Conservation (phyloP, 2,329 filamentous ascomycete species). For the Pseudocercospora fijiensis region DNA sequence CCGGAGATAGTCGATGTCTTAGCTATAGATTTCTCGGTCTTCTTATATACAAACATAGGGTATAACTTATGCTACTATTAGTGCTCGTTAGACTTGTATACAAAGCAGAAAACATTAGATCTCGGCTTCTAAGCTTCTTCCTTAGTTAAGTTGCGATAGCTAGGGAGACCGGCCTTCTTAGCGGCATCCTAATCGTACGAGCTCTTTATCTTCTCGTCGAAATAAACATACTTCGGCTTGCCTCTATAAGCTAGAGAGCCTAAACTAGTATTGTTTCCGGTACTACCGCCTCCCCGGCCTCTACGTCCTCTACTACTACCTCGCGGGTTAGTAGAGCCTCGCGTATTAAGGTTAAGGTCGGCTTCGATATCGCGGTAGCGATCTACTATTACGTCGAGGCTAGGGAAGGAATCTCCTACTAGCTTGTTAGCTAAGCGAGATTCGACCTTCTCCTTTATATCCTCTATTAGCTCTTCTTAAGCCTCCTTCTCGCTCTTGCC, state of each 20-base stretch:
- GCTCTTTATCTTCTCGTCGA: background rate
- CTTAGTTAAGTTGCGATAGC: background rate
- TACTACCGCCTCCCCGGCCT: background rate
- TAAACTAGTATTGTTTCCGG: background rate
- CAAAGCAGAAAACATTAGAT: background rate
- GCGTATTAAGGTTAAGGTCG: background rate
- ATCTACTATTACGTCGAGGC: background rate
- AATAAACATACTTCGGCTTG: background rate
- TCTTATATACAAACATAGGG: background rate
- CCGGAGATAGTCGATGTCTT: background rate
- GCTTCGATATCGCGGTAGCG: background rate
- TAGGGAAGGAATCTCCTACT: background rate
- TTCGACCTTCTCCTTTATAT: background rate
- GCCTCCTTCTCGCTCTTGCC: background rate
- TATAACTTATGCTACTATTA: background rate
- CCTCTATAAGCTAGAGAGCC: background rate
- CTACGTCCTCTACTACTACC: background rate
- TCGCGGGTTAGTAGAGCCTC: background rate
- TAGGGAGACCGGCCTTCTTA: background rate
- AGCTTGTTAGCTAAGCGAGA: background rate
- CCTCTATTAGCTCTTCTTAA: background rate
- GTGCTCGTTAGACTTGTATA: background rate
- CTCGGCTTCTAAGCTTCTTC: background rate
- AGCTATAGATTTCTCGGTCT: background rate
- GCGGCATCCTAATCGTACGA: background rate